Evolutionary conservation across 2,329 filamentous ascomycete species (phyloP), one percentile per base, ranked within the genome.

Genomic region (Colletotrichum abscissum): DNA sequence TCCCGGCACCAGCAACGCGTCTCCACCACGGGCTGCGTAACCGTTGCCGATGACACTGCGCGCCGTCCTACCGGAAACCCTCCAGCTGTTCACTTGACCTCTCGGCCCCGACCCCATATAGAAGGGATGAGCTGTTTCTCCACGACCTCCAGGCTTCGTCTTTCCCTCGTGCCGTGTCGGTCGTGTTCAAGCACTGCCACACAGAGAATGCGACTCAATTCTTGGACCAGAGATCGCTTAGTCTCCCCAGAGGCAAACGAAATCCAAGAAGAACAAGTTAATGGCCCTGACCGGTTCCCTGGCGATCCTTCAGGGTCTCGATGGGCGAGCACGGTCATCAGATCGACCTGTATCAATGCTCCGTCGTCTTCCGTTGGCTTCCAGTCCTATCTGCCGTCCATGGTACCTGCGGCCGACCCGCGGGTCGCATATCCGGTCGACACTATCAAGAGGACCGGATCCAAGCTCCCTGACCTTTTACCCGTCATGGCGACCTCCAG

Each of bases 61-160:
- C 56, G 26, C 63, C 57, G 69, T 55, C 68, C 68, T 74, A 68
- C 67, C 72, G 68, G 68, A 63, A 72, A 72, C 24, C 58, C 56
- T 64, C 72, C 68, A 63, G 69, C 33, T 72, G 63, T 58, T 72
- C 72, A 74, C 72, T 72, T 67, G 72, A 74, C 72, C 68, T 26
- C 63, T 56, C 22, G n/a, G 49, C 60, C 55, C 9, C 67, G 49
- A 33, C 72, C 52, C 57, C 63, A 68, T 58, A 26, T 12, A 58
- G 68, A 63, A 72, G 64, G 57, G 72, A 74, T 74, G 63, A 49
- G 57, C 72, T 59, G 38, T 55, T 26, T 54, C 49, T 24, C 22
- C 57, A 52, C 58, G 56, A 24, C n/a, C 38, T 52, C 22, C 63
- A 11, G 33, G 33, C 33, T 35, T 35, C 33, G 33, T 35, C 33